Conservation (phyloP, 805 yeast genomes). For the Diddensiella santjacobensis region DNA sequence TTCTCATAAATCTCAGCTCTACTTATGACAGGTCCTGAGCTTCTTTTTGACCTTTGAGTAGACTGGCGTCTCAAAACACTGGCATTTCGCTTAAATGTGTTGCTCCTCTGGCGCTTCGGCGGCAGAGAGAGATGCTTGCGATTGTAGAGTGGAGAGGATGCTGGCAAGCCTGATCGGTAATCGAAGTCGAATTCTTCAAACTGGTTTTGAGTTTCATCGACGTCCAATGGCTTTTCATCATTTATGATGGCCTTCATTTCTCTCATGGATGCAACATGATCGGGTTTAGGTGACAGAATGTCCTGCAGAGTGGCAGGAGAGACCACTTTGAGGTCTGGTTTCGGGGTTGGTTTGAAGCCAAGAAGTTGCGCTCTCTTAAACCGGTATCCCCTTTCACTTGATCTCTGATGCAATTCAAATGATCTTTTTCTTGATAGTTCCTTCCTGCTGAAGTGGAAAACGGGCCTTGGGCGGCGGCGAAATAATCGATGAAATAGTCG, state of each 20-base stretch:
- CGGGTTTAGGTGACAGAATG: not conserved
- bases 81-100: not conserved
- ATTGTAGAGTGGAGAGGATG: not conserved
- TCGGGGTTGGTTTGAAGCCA: constrained; percentile 12
- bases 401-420: constrained; percentile 18
- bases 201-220: not conserved
- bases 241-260: not conserved
- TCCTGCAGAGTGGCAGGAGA: not conserved
- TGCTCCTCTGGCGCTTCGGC: not conserved
- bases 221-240: not conserved
- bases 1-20: constrained; percentile 15
- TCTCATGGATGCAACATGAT: constrained; percentile 6
- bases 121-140: constrained; percentile 1
- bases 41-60: not conserved
- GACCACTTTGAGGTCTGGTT: not conserved
- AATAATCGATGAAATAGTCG: constrained; percentile 14
- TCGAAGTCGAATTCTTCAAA: constrained; percentile 11
- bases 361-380: constrained; percentile 16
- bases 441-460: constrained; percentile 11
- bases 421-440: constrained; percentile 17
- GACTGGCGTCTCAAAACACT: not conserved
- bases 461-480: constrained; percentile 10
- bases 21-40: constrained; percentile 11
- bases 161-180: constrained; percentile 1
- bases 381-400: constrained; percentile 12